These are phyloP conservation scores for Phylloporus arenicola DNA, from an alignment of 768 basidiomycete genomes.

Conservation along the genomic window DNA sequence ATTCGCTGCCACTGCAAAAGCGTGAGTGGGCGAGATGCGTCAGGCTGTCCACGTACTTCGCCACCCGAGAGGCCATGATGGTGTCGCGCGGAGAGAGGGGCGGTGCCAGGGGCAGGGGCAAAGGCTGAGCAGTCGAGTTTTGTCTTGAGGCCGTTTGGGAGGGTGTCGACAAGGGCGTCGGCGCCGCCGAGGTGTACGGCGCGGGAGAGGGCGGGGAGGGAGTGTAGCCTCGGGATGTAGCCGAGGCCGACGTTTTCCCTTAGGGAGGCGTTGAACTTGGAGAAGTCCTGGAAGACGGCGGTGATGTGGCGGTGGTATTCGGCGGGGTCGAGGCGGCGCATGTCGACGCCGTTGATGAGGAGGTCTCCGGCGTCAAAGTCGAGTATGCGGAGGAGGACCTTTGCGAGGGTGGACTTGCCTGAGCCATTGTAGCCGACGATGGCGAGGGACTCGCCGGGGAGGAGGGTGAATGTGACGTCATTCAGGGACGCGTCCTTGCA, in stretches of 20 bases:
- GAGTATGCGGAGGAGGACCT: constrained; percentile 70
- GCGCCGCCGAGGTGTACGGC: constrained; percentile 75
- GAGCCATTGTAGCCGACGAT: constrained; percentile 85
- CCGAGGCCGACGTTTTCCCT: constrained; percentile 87
- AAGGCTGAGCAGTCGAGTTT: constrained; percentile 59
- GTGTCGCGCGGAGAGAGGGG: constrained; percentile 30
- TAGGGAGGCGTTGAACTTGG: constrained; percentile 70
- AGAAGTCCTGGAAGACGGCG: constrained; percentile 85
- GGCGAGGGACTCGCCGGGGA: constrained; percentile 75
- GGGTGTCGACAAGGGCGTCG: constrained; percentile 53
- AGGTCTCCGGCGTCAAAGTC: constrained; percentile 71
- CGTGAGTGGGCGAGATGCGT: constrained; percentile 2
- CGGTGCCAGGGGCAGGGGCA: constrained; percentile 27
- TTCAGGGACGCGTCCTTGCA: constrained; percentile 58
- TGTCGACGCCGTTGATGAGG: constrained; percentile 63
- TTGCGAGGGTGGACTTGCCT: constrained; percentile 85
- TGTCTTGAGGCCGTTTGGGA: constrained; percentile 73
- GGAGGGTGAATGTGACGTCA: constrained; percentile 64
- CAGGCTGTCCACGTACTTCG: constrained; percentile 50
- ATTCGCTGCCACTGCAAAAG: constrained; percentile 74
- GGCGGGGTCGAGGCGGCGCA: constrained; percentile 56
- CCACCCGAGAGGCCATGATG: constrained; percentile 78
- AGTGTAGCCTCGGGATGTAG: constrained; percentile 56
- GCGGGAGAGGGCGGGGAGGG: constrained; percentile 49
- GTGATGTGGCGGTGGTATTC: constrained; percentile 73